phyloP scores from a whole-genome alignment of 192 early-diverging fungal genomes.

The Diversispora eburnea region DNA sequence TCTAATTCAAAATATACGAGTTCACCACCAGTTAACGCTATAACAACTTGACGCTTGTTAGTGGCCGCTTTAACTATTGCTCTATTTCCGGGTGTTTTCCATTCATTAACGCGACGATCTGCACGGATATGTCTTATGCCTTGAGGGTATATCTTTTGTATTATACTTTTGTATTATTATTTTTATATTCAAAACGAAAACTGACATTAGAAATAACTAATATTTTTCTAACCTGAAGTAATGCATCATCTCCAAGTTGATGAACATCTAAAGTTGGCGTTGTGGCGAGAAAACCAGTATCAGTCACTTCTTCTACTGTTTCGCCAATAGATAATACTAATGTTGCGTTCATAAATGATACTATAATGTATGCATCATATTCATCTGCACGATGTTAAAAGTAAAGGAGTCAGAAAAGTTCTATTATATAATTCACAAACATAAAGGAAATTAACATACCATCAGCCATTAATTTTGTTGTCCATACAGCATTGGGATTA shows the following conservation, averaged over 20 bases:
- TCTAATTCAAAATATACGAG: constrained; percentile 95
- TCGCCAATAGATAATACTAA: constrained; percentile 90
- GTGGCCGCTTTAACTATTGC: constrained; percentile 75
- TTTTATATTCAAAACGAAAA: neutral
- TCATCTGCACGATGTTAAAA: constrained; percentile 42
- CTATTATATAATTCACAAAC: neutral
- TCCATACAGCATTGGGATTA: constrained; percentile 91
- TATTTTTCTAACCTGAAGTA: constrained; percentile 67
- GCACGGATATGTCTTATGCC: constrained; percentile 86
- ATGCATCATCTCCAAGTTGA: constrained; percentile 78
- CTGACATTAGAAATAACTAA: neutral
- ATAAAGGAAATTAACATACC: constrained; percentile 22
- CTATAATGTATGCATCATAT: constrained; percentile 83
- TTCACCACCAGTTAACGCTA: constrained; percentile 80
- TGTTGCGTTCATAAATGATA: constrained; percentile 90
- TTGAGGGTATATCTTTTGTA: constrained; percentile 61
- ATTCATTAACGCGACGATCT: constrained; percentile 89
- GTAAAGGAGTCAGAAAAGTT: neutral
- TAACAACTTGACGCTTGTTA: constrained; percentile 77
- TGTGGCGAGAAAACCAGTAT: constrained; percentile 81
- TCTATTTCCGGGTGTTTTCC: constrained; percentile 78
- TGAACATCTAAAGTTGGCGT: constrained; percentile 84
- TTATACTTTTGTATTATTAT: neutral
- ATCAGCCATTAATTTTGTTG: constrained; percentile 47
- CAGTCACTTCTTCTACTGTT: constrained; percentile 87